These are phyloP conservation scores for Phaeoacremonium minimum DNA, from an alignment of 2,329 filamentous ascomycete genomes.

Conservation along the genomic window DNA sequence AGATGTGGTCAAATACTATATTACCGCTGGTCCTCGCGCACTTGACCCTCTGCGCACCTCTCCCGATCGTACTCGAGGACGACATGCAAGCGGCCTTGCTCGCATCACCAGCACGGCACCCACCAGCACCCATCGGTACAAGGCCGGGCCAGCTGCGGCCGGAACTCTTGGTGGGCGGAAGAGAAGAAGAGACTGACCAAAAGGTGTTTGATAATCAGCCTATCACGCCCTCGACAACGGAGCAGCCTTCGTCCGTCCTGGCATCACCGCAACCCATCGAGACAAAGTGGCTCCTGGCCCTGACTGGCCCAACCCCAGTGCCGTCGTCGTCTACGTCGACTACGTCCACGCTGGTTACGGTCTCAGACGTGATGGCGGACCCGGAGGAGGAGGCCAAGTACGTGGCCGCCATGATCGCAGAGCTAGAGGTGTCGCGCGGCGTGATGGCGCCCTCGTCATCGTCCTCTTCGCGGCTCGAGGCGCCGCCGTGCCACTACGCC, in stretches of 20 bases:
- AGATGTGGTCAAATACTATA: too few relatives aligned
- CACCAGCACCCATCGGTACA: too few relatives aligned
- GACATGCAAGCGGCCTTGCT: too few relatives aligned
- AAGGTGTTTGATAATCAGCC: constrained; percentile 17
- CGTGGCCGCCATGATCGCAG: neutral
- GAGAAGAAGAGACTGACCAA: constrained; percentile 6
- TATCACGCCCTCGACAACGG: constrained; percentile 12
- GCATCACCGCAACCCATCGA: constrained; percentile 8
- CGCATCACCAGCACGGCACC: too few relatives aligned
- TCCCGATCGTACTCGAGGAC: too few relatives aligned
- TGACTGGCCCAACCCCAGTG: constrained; percentile 2
- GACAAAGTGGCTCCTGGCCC: constrained; percentile 11
- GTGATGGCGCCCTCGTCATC: neutral
- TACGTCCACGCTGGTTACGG: neutral
- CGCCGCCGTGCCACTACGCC: constrained; percentile 13
- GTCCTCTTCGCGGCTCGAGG: neutral
- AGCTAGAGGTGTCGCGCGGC: constrained; percentile 1
- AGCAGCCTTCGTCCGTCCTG: constrained; percentile 14
- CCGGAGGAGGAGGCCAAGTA: neutral
- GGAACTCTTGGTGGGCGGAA: too few relatives aligned
- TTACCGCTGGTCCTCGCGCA: too few relatives aligned
- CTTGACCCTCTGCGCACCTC: too few relatives aligned
- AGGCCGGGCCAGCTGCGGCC: too few relatives aligned
- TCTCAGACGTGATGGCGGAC: neutral
- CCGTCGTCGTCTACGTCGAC: neutral